A percentile compares a stretch with the other conserved stretches of the same genome.
Conservation (phyloP, 169 alveolate species). For the Neospora caninum region DNA sequence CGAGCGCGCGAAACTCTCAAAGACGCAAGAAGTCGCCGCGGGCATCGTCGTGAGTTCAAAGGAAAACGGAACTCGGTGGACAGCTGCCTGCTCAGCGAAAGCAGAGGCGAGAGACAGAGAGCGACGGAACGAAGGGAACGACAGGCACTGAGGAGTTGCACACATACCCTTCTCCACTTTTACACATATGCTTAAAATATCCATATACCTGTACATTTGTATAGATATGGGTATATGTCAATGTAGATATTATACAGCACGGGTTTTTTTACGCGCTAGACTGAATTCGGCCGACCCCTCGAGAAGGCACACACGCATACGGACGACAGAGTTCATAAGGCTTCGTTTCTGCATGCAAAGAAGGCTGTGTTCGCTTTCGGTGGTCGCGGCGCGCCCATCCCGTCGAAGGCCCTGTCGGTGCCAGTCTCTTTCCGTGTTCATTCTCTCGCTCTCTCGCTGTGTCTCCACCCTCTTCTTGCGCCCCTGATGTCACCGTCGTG, state of each 20-base stretch:
- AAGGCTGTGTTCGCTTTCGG: too few relatives aligned
- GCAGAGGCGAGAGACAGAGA: neutral
- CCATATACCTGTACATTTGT: neutral
- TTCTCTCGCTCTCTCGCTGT: neutral
- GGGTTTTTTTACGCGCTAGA: too few relatives aligned
- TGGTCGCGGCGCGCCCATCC: too few relatives aligned
- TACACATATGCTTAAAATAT: neutral
- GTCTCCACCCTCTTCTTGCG: neutral
- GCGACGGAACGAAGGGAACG: neutral
- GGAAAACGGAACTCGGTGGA: neutral
- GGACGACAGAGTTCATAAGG: too few relatives aligned
- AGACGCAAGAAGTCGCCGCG: constrained; percentile 43
- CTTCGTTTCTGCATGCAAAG: too few relatives aligned
- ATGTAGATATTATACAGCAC: too few relatives aligned
- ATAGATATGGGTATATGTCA: neutral
- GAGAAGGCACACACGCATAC: too few relatives aligned
- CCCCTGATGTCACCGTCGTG: too few relatives aligned
- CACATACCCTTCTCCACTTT: neutral
- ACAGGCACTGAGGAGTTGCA: too few relatives aligned
- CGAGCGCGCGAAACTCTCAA: constrained; percentile 48
- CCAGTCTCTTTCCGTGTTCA: neutral
- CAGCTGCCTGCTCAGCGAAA: neutral
- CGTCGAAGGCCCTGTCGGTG: too few relatives aligned
- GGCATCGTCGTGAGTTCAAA: constrained; percentile 50
- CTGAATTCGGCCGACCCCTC: too few relatives aligned